Percentiles rank a stretch among this genome's conserved stretches.
Conservation (phyloP, 2,329 filamentous ascomycete species). For the Ceratocystis cubensis region DNA sequence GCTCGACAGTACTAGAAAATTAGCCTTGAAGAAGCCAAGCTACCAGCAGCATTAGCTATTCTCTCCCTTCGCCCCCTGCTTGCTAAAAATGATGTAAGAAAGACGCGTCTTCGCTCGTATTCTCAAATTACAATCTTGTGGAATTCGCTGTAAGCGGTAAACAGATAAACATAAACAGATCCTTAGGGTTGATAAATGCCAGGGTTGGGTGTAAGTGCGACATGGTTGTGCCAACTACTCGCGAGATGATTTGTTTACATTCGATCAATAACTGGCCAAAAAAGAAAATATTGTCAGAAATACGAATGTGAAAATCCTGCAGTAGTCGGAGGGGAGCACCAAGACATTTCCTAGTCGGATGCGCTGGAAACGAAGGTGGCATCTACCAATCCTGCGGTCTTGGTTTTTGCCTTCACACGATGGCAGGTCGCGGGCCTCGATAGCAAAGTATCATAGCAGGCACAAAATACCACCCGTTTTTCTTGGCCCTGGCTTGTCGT, state of each 20-base stretch:
- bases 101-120: background rate
- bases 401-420: too few species aligned
- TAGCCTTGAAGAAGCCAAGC: background rate
- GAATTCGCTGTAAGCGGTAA: background rate
- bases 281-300: background rate
- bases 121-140: constrained; percentile 6
- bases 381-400: background rate
- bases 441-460: background rate
- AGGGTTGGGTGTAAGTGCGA: background rate
- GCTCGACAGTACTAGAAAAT: background rate
- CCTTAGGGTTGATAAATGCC: background rate
- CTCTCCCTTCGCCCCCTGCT: background rate
- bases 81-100: background rate
- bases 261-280: background rate
- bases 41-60: background rate
- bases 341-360: background rate
- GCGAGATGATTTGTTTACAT: background rate
- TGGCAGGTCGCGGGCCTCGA: background rate
- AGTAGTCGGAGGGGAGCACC: background rate
- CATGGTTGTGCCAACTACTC: too few species aligned
- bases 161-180: background rate
- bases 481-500: background rate
- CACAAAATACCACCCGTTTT: background rate
- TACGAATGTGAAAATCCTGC: constrained; percentile 2
- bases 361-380: background rate